These are phyloP conservation scores for Phyllachora maydis DNA, from an alignment of 2,329 filamentous ascomycete genomes.

Conservation along the genomic window DNA sequence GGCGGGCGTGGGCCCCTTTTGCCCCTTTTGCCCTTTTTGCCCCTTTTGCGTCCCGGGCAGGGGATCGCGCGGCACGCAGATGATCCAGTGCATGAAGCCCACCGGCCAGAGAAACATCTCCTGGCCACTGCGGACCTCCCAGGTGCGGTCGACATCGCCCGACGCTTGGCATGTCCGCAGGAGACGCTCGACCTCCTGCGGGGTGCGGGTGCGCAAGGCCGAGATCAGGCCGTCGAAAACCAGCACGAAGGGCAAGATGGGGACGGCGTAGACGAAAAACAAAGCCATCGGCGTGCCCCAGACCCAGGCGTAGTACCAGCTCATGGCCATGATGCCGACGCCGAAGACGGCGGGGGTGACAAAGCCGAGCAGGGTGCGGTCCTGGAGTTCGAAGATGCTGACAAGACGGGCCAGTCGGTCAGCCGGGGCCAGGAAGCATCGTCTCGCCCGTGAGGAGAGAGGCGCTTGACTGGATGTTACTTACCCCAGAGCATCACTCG, in stretches of 20 bases:
- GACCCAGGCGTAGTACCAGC: conserved; percentile 30
- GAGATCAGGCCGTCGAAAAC: conserved; percentile 51
- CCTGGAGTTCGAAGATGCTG: conserved; percentile 55
- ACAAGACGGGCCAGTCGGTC: neutral
- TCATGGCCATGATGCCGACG: conserved; percentile 24
- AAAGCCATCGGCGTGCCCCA: conserved; percentile 31
- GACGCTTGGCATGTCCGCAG: conserved; percentile 29
- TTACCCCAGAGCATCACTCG: conserved; percentile 41
- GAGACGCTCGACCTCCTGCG: conserved; percentile 40
- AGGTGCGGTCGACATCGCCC: conserved; percentile 9
- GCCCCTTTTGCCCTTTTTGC: no score
- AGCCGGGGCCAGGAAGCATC: neutral
- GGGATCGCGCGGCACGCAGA: no score
- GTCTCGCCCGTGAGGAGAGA: neutral
- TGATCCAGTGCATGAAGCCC: conserved; percentile 29
- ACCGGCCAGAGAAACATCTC: conserved; percentile 26
- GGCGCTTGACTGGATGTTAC: no score
- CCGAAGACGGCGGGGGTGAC: conserved; percentile 31
- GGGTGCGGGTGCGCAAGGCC: conserved; percentile 43
- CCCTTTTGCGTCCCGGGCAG: no score
- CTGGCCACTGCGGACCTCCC: conserved; percentile 26
- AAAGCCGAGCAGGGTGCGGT: conserved; percentile 33
- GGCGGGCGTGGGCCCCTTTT: no score
- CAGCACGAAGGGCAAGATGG: conserved; percentile 45
- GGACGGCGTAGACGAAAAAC: conserved; percentile 45